Conservation (phyloP, 1,284 basidiomycete genomes). For the Heimioporus retisporus region DNA sequence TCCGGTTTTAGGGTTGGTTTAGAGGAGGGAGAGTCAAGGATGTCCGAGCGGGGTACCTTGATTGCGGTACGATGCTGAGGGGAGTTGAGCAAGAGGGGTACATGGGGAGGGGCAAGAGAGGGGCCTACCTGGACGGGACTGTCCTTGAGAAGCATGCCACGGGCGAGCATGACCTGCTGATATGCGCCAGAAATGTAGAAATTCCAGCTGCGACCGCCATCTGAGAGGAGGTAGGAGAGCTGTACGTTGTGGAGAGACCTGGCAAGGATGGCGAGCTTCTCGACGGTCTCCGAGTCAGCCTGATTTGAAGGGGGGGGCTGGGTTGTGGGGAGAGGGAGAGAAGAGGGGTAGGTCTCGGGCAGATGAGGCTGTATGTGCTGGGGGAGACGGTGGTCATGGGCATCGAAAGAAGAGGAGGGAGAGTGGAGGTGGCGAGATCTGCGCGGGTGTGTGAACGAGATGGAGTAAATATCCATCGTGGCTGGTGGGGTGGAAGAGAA, state of each 20-base stretch:
- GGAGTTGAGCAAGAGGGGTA: slow-evolving; percentile 27
- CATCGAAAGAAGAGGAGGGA: slow-evolving; percentile 72
- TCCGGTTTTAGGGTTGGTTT: slow-evolving; percentile 90
- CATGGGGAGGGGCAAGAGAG: slow-evolving; percentile 17
- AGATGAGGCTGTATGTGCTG: slow-evolving; percentile 47
- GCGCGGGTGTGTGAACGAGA: slow-evolving; percentile 90
- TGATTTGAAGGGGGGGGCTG: slow-evolving; percentile 57
- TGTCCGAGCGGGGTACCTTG: slow-evolving; percentile 93
- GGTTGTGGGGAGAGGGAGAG: slow-evolving; percentile 47
- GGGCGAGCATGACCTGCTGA: slow-evolving; percentile 93
- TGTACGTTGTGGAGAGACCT: slow-evolving; percentile 86
- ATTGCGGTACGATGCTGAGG: slow-evolving; percentile 84
- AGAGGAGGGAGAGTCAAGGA: slow-evolving; percentile 87
- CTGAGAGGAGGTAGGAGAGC: slow-evolving; percentile 81
- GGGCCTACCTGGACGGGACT: slow-evolving; percentile 82
- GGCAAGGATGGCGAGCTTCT: slow-evolving; percentile 84
- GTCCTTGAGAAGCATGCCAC: slow-evolving; percentile 91
- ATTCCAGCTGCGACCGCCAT: slow-evolving; percentile 83
- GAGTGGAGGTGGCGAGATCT: slow-evolving; percentile 71
- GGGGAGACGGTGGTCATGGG: slow-evolving; percentile 60
- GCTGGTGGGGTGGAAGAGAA: slow-evolving; percentile 8
- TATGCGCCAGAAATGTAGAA: slow-evolving; percentile 94
- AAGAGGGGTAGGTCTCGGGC: slow-evolving; percentile 47
- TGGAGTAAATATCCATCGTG: slow-evolving; percentile 93
- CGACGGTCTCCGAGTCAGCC: slow-evolving; percentile 78